Conservation (phyloP, 768 basidiomycete species). For the Mycena indigotica region DNA sequence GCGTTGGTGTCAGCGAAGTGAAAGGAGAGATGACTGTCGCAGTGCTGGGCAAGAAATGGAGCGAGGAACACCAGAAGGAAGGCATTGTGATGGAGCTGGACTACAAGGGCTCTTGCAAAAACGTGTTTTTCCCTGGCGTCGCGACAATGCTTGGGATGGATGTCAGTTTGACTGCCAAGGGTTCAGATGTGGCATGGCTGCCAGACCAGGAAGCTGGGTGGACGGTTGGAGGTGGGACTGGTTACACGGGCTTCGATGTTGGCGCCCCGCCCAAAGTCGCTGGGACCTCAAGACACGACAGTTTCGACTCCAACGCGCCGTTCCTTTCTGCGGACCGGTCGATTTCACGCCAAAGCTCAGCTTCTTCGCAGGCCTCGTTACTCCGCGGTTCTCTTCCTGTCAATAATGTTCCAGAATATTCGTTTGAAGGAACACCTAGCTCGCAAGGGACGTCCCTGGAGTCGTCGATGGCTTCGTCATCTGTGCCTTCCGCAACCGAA, state of each 20-base stretch:
- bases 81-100: slow-evolving; percentile 68
- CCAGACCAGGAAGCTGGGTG: slow-evolving; percentile 53
- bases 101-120: slow-evolving; percentile 73
- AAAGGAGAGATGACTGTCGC: slow-evolving; percentile 67
- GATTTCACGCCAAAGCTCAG: slow-evolving; percentile 40
- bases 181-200: slow-evolving; percentile 71
- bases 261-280: slow-evolving; percentile 40
- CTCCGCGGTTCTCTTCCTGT: slow-evolving; percentile 74
- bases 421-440: slow-evolving; percentile 59
- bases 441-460: slow-evolving; percentile 31
- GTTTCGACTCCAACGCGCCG: slow-evolving; percentile 45
- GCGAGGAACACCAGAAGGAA: slow-evolving; percentile 41
- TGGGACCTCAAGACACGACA: slow-evolving; percentile 47
- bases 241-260: slow-evolving; percentile 73
- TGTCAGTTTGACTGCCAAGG: slow-evolving; percentile 66
- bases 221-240: slow-evolving; percentile 62
- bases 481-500: slow-evolving; percentile 27
- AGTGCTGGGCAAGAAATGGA: slow-evolving; percentile 53
- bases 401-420: slow-evolving; percentile 67
- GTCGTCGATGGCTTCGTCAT: slow-evolving; percentile 51
- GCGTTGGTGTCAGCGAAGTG: slow-evolving; percentile 70
- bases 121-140: slow-evolving; percentile 82
- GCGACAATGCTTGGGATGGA: slow-evolving; percentile 82
- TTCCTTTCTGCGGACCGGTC: slow-evolving; percentile 23
- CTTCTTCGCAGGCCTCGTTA: slow-evolving; percentile 61